A percentile compares a stretch with the other conserved stretches of the same genome.
These are phyloP conservation scores for Irpex sp. DNA, from an alignment of 1,284 basidiomycete species.

Conservation along the genomic window DNA sequence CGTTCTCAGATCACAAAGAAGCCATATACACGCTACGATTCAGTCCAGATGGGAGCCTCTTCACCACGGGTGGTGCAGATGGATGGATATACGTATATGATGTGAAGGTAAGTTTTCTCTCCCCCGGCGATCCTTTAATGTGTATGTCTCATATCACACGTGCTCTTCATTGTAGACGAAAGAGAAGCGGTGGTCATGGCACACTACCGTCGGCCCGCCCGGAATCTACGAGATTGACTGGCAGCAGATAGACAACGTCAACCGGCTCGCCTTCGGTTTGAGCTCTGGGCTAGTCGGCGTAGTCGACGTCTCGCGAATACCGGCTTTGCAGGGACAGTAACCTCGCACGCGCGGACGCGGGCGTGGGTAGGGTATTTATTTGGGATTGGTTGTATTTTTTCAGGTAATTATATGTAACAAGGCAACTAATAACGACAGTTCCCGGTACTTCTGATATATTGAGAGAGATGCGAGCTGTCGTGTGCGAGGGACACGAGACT, in stretches of 20 bases:
- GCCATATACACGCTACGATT: conserved; percentile 68
- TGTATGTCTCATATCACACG: not conserved
- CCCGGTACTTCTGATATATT: not conserved
- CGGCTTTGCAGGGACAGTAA: conserved; percentile 24
- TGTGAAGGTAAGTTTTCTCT: conserved; percentile 34
- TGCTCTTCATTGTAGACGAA: conserved; percentile 30
- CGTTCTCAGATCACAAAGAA: conserved; percentile 62
- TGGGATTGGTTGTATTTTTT: not conserved
- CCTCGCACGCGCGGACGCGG: not conserved
- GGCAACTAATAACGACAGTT: not conserved
- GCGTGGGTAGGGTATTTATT: not conserved
- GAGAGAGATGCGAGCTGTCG: not conserved
- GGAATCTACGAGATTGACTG: conserved; percentile 67
- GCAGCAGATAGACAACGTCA: conserved; percentile 43
- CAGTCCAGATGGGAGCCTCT: conserved; percentile 58
- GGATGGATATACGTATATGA: conserved; percentile 59
- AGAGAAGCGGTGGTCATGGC: conserved; percentile 56
- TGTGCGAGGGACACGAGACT: not conserved
- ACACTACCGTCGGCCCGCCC: conserved; percentile 42
- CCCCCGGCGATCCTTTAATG: not conserved
- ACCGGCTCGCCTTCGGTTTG: conserved; percentile 57
- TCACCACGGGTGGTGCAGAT: conserved; percentile 61
- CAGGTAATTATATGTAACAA: not conserved
- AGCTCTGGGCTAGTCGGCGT: conserved; percentile 53
- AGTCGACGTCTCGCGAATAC: conserved; percentile 47